Conservation (phyloP, 2,329 filamentous ascomycete genomes). For the Eurotiales sp. region DNA sequence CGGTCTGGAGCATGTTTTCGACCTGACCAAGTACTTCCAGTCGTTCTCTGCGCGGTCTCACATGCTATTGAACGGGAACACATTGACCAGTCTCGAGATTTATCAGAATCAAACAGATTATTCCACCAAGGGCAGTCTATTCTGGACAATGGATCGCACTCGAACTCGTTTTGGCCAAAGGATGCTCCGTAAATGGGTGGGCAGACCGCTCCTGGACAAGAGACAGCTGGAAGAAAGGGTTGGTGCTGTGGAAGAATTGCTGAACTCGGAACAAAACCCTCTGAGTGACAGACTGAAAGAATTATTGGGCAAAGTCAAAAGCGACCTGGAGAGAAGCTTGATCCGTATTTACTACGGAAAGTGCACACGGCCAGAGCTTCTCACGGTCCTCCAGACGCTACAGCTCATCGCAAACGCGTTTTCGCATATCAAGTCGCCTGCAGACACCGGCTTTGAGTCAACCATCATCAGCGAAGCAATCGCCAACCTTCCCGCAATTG, state of each 20-base stretch:
- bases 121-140: slow-evolving; percentile 77
- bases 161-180: slow-evolving; percentile 84
- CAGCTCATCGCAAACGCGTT: slow-evolving; percentile 79
- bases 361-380: slow-evolving; percentile 82
- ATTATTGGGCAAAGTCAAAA: slow-evolving; percentile 67
- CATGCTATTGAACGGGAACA: slow-evolving; percentile 95
- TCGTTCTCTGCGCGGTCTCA: slow-evolving; percentile 91
- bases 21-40: slow-evolving; percentile 94
- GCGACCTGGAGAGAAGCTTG: slow-evolving; percentile 86
- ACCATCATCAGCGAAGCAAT: slow-evolving; percentile 67
- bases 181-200: slow-evolving; percentile 90
- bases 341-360: slow-evolving; percentile 96
- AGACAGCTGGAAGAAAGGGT: slow-evolving; percentile 71
- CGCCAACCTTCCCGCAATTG: slow-evolving; percentile 70
- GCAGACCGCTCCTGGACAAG: slow-evolving; percentile 78
- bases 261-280: slow-evolving; percentile 61
- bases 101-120: slow-evolving; percentile 93
- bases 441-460: slow-evolving; percentile 70
- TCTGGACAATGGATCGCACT: slow-evolving; percentile 94
- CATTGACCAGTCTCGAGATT: slow-evolving; percentile 86
- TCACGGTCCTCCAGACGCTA: slow-evolving; percentile 78
- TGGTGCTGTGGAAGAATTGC: slow-evolving; percentile 80
- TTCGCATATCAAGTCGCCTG: slow-evolving; percentile 59
- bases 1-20: slow-evolving; percentile 89
- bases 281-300: slow-evolving; percentile 70